A percentile compares a stretch with the other conserved stretches of the same genome.
These are phyloP conservation scores for Gossypium turneri DNA, from an alignment of 345 rosid genomes.

Conservation along the genomic window DNA sequence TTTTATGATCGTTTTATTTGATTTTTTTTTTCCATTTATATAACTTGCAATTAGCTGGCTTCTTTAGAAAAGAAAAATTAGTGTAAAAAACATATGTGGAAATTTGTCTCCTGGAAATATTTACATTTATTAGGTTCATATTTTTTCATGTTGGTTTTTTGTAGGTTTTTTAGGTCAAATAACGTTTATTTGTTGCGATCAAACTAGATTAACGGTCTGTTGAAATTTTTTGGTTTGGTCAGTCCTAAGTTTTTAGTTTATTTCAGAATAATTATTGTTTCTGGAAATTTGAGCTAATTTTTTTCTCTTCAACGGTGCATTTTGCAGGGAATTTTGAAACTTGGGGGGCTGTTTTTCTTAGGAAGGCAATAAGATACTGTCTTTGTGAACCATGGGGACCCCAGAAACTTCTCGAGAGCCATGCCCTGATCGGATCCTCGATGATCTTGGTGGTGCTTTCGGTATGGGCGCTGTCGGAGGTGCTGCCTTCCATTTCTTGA, in stretches of 20 bases:
- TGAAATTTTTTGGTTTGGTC: not conserved
- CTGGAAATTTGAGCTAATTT: not conserved
- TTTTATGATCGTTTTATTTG: not conserved
- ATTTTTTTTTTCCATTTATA: not conserved
- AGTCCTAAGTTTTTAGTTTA: not conserved
- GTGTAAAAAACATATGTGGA: too few species aligned
- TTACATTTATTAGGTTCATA: not conserved
- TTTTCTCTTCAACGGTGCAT: not conserved
- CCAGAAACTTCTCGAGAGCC: slow-evolving; percentile 53
- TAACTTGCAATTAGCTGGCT: not conserved
- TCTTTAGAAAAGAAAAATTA: not conserved
- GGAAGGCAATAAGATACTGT: not conserved
- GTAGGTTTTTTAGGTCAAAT: not conserved
- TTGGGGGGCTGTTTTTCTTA: not conserved
- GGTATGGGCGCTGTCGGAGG: slow-evolving; percentile 78
- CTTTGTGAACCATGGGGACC: slow-evolving; percentile 40
- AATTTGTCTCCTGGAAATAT: not conserved
- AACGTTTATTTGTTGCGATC: not conserved
- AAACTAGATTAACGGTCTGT: not conserved
- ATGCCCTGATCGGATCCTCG: slow-evolving; percentile 45
- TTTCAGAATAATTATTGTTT: not conserved
- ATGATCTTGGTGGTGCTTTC: slow-evolving; percentile 52
- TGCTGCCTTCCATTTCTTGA: slow-evolving; percentile 53
- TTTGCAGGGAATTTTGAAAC: not conserved
- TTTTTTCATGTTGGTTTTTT: not conserved